These are phyloP conservation scores for Paulownia fortunei DNA, from an alignment of 257 asterid genomes.

Conservation along the genomic window DNA sequence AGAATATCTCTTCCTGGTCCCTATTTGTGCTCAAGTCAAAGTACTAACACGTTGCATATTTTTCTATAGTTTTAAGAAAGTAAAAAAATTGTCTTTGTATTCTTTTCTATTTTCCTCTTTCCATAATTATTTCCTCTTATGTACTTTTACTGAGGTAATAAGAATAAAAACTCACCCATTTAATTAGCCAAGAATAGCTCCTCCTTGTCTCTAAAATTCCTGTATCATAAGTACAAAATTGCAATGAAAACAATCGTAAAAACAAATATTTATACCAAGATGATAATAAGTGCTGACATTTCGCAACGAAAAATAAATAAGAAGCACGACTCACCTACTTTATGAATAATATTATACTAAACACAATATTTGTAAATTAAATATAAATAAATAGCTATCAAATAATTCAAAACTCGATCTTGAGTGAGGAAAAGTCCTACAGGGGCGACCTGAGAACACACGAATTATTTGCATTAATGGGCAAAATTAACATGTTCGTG, in stretches of 20 bases:
- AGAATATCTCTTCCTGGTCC: no score
- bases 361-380: neutral
- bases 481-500: neutral
- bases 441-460: constrained; percentile 50
- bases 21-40: no score
- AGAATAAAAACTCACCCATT: no score
- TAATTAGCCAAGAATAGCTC: no score
- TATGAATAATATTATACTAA: neutral
- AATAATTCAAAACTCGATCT: neutral
- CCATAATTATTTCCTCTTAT: no score
- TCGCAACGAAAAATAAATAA: neutral
- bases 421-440: constrained; percentile 7
- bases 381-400: neutral
- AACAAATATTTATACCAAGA: neutral
- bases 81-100: no score
- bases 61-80: neutral
- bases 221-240: no score
- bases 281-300: neutral
- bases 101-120: no score
- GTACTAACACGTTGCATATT: neutral
- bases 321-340: neutral
- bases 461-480: neutral
- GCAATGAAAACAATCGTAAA: no score
- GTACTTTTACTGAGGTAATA: neutral
- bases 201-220: no score